Conservation (phyloP, 176 grass and related monocot species). For the Eragrostis curvula region DNA sequence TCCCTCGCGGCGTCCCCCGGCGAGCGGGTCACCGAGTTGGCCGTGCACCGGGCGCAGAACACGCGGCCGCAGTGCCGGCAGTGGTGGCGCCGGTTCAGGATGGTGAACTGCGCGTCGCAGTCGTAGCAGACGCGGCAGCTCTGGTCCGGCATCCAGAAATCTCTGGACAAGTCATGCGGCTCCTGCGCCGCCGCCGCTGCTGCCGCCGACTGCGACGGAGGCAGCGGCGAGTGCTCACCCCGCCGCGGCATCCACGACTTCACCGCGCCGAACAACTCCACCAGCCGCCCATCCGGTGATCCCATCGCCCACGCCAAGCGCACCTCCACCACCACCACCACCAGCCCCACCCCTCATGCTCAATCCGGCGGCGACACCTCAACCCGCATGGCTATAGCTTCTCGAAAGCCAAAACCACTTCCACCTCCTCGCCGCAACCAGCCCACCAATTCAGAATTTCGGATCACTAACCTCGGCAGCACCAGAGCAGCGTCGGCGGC, state of each 20-base stretch:
- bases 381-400: slow-evolving; percentile 38
- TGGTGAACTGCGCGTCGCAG: slow-evolving; percentile 90
- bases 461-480: slow-evolving; percentile 18
- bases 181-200: neutral
- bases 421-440: neutral
- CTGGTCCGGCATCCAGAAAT: slow-evolving; percentile 99
- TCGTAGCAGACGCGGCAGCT: slow-evolving; percentile 96
- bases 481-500: neutral
- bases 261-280: slow-evolving; percentile 66
- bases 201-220: slow-evolving; percentile 2
- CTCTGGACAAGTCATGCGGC: slow-evolving; percentile 57
- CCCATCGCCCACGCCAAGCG: slow-evolving; percentile 68
- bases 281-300: slow-evolving; percentile 66
- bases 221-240: slow-evolving; percentile 56
- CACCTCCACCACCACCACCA: slow-evolving; percentile 41
- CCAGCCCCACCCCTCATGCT: slow-evolving; percentile 47
- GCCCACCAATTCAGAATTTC: slow-evolving; percentile 32
- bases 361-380: slow-evolving; percentile 45
- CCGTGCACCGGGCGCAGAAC: slow-evolving; percentile 92
- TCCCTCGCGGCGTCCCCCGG: slow-evolving; percentile 54
- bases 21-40: slow-evolving; percentile 63
- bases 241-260: slow-evolving; percentile 86
- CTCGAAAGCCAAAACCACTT: neutral
- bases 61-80: slow-evolving; percentile 92
- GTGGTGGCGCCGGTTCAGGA: slow-evolving; percentile 92